A percentile compares a stretch with the other conserved stretches of the same genome.
Conservation (phyloP, 1,139 yeast species). For the Yamadazyma sp. region DNA sequence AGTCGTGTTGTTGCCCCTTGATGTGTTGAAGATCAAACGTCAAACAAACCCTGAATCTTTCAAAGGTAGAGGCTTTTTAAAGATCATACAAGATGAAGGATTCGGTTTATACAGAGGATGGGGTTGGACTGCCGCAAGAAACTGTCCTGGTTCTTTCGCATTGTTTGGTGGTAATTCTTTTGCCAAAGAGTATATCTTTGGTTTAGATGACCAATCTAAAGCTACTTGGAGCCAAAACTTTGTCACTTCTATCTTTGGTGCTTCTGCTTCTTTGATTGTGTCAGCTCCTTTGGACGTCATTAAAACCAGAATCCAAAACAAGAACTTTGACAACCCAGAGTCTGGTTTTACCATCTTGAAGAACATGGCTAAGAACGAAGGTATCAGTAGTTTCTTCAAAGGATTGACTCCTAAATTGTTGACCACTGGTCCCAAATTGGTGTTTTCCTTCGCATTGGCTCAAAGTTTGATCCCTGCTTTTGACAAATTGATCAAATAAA, state of each 20-base stretch:
- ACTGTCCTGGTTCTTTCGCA: slow-evolving; percentile 98
- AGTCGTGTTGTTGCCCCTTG: slow-evolving; percentile 90
- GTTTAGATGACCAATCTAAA: slow-evolving; percentile 77
- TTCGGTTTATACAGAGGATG: slow-evolving; percentile 93
- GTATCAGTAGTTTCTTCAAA: slow-evolving; percentile 87
- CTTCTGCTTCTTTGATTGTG: slow-evolving; percentile 93
- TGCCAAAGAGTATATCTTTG: slow-evolving; percentile 93
- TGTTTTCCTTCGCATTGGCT: slow-evolving; percentile 93
- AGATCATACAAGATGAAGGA: slow-evolving; percentile 87
- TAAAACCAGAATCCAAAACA: slow-evolving; percentile 97
- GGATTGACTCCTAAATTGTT: slow-evolving; percentile 94
- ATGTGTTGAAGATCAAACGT: slow-evolving; percentile 95
- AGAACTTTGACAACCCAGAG: slow-evolving; percentile 93
- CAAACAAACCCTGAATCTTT: slow-evolving; percentile 99
- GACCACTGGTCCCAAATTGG: slow-evolving; percentile 98
- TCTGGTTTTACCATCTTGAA: slow-evolving; percentile 89
- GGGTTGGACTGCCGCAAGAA: slow-evolving; percentile 99
- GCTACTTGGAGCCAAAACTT: slow-evolving; percentile 97
- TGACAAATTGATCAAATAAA: slow-evolving; percentile 58
- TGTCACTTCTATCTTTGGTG: slow-evolving; percentile 95
- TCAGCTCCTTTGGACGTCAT: slow-evolving; percentile 98
- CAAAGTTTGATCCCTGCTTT: slow-evolving; percentile 95
- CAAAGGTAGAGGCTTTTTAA: slow-evolving; percentile 93
- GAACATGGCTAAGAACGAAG: slow-evolving; percentile 91
- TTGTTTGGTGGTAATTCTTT: slow-evolving; percentile 98